Base-by-base conservation (phyloP, 2,329 filamentous ascomycete species). In the Aciculosporium take region DNA sequence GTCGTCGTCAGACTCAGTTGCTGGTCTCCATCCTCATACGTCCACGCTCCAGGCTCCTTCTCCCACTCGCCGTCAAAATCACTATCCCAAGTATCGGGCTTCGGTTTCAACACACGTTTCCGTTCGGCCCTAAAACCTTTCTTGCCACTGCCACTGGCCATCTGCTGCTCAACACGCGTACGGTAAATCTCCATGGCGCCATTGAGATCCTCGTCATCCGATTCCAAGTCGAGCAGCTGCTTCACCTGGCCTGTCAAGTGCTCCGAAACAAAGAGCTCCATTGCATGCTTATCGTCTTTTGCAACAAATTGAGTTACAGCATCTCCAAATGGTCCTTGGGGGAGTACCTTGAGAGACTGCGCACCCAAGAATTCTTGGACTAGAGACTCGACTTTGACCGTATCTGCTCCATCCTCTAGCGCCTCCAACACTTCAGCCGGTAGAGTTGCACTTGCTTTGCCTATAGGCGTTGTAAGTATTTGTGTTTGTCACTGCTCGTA, bases 231-330 rank as follows among this genome's bases (percentile, higher is more conserved):
- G 27, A 88, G 66, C 53, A 89, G 69, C 46, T 82, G 73, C 49
- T 78, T 77, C 15, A 88, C 72, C 53, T 87, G 82, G 18, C 71
- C 76, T 2, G 74, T 69, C 2, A 89, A 64, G 12, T 80, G 81
- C 25, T 86, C 79, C 18, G 72, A 74, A 8, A 89, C 79, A 51
- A 89, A 89, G 33, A 78, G 67, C 54, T 88, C 79, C 79, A 96
- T 86, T 3, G 86, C 86, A 52, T 91, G 80, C 56, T 88, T 94
- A 64, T 98, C 91, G 49, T 94, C 86, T 51, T 96, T 96, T 57
- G 88, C 80, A 21, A 98, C 86, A 52, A 91, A 98, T 46, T 94
- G 84, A 36, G 79, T 81, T 5, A 98, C 86, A 0, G 91, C 91
- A 54, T 96, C 88, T 13, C 87, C 84, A 54, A 98, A 95, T 0